Evolutionary conservation across 768 basidiomycete species (phyloP).

Genomic region (Mycena vitilis): DNA sequence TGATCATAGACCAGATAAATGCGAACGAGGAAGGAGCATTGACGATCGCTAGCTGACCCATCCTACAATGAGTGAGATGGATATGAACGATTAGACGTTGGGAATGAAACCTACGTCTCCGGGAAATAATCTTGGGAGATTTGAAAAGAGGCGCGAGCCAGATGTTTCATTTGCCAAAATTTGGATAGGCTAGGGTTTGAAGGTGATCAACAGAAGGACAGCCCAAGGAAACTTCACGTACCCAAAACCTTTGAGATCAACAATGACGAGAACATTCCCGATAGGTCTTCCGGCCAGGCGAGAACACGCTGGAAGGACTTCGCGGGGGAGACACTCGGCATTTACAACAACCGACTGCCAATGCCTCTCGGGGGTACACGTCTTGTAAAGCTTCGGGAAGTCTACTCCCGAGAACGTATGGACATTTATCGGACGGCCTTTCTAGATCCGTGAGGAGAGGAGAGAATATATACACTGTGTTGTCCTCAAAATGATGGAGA

Average conservation of each 20-base stretch:
- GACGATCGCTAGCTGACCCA: constrained; percentile 78
- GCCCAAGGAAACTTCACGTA: constrained; percentile 41
- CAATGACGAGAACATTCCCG: constrained; percentile 68
- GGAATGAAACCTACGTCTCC: constrained; percentile 66
- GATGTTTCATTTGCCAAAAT: constrained; percentile 81
- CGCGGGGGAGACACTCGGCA: constrained; percentile 71
- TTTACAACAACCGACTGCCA: constrained; percentile 75
- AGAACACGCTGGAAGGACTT: constrained; percentile 74
- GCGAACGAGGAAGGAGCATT: constrained; percentile 82
- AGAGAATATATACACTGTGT: not conserved
- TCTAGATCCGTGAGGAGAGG: constrained; percentile 47
- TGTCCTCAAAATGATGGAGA: not conserved
- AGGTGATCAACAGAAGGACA: not conserved
- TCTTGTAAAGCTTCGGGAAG: constrained; percentile 65
- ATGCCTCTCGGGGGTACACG: constrained; percentile 68
- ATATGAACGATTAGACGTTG: not conserved
- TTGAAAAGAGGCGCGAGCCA: constrained; percentile 74
- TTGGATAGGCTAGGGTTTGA: constrained; percentile 60
- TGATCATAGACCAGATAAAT: constrained; percentile 75
- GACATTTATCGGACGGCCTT: constrained; percentile 79
- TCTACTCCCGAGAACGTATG: constrained; percentile 73
- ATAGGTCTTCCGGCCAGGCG: constrained; percentile 64
- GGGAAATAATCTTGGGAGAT: constrained; percentile 85
- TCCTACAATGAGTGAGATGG: constrained; percentile 51
- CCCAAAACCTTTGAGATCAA: constrained; percentile 81